Base-by-base conservation (phyloP, 768 basidiomycete genomes). In the Mycena amicta region DNA sequence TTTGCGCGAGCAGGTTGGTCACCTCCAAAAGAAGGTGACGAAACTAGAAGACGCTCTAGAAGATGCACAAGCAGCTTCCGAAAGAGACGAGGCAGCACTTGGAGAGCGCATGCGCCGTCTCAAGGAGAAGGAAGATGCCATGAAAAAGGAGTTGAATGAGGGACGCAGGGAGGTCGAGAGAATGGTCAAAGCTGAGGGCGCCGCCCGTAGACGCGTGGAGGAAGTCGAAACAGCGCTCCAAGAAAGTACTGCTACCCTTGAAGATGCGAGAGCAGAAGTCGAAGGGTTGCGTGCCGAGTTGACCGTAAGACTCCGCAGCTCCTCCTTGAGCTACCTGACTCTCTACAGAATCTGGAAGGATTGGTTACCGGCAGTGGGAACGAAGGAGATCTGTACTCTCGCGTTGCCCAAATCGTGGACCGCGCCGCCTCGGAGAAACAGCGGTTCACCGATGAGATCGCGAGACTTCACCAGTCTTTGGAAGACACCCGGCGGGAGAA, bases 191-290 rank as follows among this genome's bases (percentile, higher is more conserved):
- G 79, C 85, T 0, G 92, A 94, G 67, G 78, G 75, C 15, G 70
- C 72, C 41, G 84, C 88, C 1, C 83, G 88, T 57, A 71, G 73
- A 28, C 82, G 93, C 27, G 79, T 93, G 0, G 88, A 88, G 57
- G 96, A 99, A 70, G 82, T 94, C 22, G 94, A 96, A 70, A 91
- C 90, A 65, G 96, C 96, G 2, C 75, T 98, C 39, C 78, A 89
- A 61, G 95, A 98, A 75, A 93, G 90, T 64, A 88, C 87, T 2
- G 80, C 85, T 45, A 92, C 95, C 0, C 80, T 98, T 11, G 95
- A 98, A 71, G 89, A 89, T 65, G 91, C 95, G 4, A 78, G 91
- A 55, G 92, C 91, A 15, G 96, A 99, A 72, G 89, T 98, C 13
- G 96, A 99, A 75, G 59, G 76, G 74, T 66, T 86, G 43, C 77